These are phyloP conservation scores for Yarrowia deformans DNA, from an alignment of 805 yeast genomes.

Conservation along the genomic window DNA sequence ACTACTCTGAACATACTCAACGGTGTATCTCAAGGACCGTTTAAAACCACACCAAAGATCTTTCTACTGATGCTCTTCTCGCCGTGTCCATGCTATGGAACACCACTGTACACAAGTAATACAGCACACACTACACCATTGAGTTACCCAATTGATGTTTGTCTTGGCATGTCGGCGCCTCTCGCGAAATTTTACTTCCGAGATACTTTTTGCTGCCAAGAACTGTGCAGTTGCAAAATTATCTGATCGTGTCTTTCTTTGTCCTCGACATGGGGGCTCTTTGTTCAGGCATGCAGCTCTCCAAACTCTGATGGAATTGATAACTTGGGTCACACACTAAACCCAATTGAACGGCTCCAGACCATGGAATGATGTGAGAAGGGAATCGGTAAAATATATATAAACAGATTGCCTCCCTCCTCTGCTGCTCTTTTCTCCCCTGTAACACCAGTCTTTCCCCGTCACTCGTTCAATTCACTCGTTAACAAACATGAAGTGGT, in stretches of 20 bases:
- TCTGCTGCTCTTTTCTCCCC: not conserved
- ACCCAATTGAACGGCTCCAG: not conserved
- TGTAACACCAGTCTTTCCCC: not conserved
- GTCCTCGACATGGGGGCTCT: not conserved
- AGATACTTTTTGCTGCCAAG: not conserved
- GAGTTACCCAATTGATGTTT: no score
- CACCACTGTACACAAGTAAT: no score
- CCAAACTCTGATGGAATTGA: slow-evolving; percentile 37
- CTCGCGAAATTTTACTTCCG: not conserved
- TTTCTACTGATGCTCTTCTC: no score
- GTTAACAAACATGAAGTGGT: slow-evolving; percentile 43
- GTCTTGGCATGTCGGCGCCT: not conserved
- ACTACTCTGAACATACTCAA: no score
- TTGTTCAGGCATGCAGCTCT: not conserved
- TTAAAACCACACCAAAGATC: no score
- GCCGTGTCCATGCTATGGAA: no score
- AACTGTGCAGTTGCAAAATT: not conserved
- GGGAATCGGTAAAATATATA: not conserved
- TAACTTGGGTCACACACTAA: not conserved
- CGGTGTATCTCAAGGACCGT: no score
- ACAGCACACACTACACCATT: no score
- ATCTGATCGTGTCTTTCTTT: not conserved
- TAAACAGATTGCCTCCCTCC: not conserved
- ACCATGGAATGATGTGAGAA: no score
- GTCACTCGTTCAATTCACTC: not conserved